Conservation (phyloP, 768 basidiomycete species). For the Sistotremastrum niveocremeum region DNA sequence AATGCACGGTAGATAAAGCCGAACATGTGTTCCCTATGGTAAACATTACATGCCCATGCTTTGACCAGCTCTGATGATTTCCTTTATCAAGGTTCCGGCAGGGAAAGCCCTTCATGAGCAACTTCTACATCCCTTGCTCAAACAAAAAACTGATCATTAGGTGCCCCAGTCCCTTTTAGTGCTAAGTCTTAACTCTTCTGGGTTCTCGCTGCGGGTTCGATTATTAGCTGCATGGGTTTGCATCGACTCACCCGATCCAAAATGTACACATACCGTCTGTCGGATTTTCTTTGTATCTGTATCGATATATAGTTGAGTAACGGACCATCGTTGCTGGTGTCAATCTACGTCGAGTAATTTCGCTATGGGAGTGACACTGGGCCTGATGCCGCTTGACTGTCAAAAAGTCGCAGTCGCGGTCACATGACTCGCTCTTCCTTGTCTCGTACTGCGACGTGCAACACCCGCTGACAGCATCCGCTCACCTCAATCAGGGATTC, state of each 20-base stretch:
- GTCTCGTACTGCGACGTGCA: too few relatives aligned
- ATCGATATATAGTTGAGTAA: neutral
- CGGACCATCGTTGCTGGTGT: neutral
- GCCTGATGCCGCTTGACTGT: too few relatives aligned
- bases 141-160: slow-evolving; percentile 5
- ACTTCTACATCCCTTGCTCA: slow-evolving; percentile 53
- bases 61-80: slow-evolving; percentile 8
- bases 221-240: neutral
- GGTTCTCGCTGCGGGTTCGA: neutral
- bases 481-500: too few relatives aligned
- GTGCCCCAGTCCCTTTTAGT: neutral
- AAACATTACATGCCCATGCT: slow-evolving; percentile 10
- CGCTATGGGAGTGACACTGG: too few relatives aligned
- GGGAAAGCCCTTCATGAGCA: slow-evolving; percentile 93
- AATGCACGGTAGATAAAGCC: slow-evolving; percentile 71
- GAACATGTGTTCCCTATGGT: slow-evolving; percentile 94
- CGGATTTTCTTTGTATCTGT: neutral
- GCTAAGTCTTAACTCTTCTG: neutral
- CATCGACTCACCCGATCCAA: neutral
- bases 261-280: neutral
- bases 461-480: too few relatives aligned
- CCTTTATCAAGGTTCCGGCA: slow-evolving; percentile 52
- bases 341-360: too few relatives aligned
- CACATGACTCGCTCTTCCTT: too few relatives aligned
- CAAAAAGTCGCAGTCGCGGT: too few relatives aligned